Percentiles rank a stretch among this genome's conserved stretches.
Evolutionary conservation across 371 early-diverging fungal genomes (phyloP).

Genomic region (Syncephalastrum monosporum): DNA sequence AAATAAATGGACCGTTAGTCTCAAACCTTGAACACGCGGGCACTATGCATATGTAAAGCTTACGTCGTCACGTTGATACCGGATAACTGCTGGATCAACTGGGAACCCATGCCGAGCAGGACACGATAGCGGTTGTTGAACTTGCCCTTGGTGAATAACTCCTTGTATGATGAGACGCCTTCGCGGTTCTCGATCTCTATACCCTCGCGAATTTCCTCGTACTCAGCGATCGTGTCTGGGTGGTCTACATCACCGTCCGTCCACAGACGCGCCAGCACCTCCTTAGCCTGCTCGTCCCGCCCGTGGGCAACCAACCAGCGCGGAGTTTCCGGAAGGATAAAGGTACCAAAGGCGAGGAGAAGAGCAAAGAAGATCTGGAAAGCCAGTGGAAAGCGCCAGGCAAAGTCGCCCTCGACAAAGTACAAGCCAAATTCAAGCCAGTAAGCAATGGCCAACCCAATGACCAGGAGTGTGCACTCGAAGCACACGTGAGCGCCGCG

Average conservation of each 20-base stretch:
- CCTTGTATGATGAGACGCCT: slow-evolving; percentile 34
- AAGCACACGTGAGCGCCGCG: slow-evolving; percentile 39
- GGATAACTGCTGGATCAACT: slow-evolving; percentile 38
- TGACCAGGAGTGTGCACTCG: slow-evolving; percentile 31
- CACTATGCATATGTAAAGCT: neutral
- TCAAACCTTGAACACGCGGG: too few species aligned
- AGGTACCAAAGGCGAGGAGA: slow-evolving; percentile 32
- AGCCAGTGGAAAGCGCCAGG: slow-evolving; percentile 49
- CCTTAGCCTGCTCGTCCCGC: slow-evolving; percentile 29
- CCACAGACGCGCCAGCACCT: slow-evolving; percentile 33
- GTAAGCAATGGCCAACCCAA: slow-evolving; percentile 38
- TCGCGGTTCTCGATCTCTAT: slow-evolving; percentile 35
- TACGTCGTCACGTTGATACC: slow-evolving; percentile 31
- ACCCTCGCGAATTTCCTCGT: slow-evolving; percentile 34
- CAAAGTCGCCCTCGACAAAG: slow-evolving; percentile 30
- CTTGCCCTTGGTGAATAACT: slow-evolving; percentile 34
- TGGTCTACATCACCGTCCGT: slow-evolving; percentile 29
- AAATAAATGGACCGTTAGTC: neutral
- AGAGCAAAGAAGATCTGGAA: slow-evolving; percentile 48
- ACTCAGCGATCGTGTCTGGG: slow-evolving; percentile 33
- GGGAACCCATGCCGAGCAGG: slow-evolving; percentile 33
- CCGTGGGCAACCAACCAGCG: slow-evolving; percentile 51
- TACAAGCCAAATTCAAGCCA: slow-evolving; percentile 42
- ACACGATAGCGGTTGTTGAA: slow-evolving; percentile 41
- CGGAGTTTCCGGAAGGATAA: slow-evolving; percentile 53